A percentile compares a stretch with the other conserved stretches of the same genome.
These are phyloP conservation scores for Cercophora newfieldiana DNA, from an alignment of 495 filamentous ascomycete genomes.

Conservation along the genomic window DNA sequence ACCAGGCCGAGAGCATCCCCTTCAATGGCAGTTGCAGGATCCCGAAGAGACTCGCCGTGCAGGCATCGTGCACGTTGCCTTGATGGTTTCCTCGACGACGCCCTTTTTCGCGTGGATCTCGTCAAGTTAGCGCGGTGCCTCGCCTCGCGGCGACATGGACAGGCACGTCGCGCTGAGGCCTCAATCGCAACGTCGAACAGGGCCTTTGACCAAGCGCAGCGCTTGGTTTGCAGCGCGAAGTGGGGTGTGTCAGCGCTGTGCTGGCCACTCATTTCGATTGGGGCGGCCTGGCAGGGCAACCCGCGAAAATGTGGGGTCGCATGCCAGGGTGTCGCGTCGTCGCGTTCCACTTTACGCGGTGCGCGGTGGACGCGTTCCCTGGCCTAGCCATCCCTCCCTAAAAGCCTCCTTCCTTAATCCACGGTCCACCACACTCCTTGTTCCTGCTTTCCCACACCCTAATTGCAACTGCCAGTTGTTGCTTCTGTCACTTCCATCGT, in stretches of 20 bases:
- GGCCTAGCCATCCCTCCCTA: conserved; percentile 9
- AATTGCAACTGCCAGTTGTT: not conserved
- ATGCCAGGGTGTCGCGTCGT: conserved; percentile 7
- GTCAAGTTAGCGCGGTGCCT: conserved; percentile 12
- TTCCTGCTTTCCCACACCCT: not conserved
- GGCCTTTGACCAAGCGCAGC: not conserved
- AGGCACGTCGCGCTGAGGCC: not conserved
- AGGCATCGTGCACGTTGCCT: too few relatives aligned
- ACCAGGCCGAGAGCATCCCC: too few relatives aligned
- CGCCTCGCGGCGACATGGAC: not conserved
- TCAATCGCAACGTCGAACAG: not conserved
- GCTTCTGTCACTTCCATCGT: conserved; percentile 1
- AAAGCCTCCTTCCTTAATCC: conserved; percentile 7
- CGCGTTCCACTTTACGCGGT: conserved; percentile 27
- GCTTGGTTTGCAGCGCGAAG: not conserved
- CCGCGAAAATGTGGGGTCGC: not conserved
- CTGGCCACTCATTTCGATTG: conserved; percentile 12
- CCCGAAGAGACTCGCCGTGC: too few relatives aligned
- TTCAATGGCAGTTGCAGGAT: too few relatives aligned
- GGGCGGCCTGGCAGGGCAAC: not conserved
- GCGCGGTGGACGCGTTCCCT: conserved; percentile 19
- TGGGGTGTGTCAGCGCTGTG: not conserved
- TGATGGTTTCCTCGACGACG: conserved; percentile 8
- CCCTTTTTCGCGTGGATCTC: not conserved
- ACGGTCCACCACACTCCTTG: not conserved